A percentile compares a stretch with the other conserved stretches of the same genome.
Conservation (phyloP, 768 basidiomycete species). For the Baorangia bicolor region DNA sequence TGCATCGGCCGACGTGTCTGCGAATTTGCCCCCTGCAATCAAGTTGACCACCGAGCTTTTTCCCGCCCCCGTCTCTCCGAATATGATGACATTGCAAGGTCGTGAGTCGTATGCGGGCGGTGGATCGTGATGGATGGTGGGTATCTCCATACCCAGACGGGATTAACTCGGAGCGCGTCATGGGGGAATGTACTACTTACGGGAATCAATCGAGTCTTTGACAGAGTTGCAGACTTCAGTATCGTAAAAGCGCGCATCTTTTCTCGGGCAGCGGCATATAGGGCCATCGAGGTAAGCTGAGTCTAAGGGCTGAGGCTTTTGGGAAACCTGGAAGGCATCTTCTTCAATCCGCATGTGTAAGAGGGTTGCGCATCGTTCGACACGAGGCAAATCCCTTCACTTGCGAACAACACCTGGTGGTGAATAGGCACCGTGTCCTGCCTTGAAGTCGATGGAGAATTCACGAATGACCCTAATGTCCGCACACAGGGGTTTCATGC, state of each 20-base stretch:
- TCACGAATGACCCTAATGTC: conserved; percentile 8
- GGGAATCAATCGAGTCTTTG: neutral
- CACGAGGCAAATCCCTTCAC: conserved; percentile 8
- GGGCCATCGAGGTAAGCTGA: conserved; percentile 4
- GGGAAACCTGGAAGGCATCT: neutral
- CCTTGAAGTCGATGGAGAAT: neutral
- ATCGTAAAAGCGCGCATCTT: conserved; percentile 3
- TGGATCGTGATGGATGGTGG: neutral
- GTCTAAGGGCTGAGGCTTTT: neutral
- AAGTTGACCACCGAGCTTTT: conserved; percentile 46
- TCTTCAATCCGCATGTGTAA: too few relatives aligned
- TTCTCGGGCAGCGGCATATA: conserved; percentile 1
- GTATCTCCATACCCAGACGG: conserved; percentile 1
- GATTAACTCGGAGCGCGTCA: neutral
- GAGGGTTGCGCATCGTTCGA: conserved; percentile 14
- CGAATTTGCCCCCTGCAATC: conserved; percentile 29
- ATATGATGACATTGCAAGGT: conserved; percentile 25
- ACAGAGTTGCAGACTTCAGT: neutral
- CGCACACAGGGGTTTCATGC: too few relatives aligned
- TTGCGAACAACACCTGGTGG: conserved; percentile 8
- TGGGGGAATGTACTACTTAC: conserved; percentile 8
- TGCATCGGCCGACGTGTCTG: conserved; percentile 32
- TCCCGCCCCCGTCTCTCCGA: conserved; percentile 30
- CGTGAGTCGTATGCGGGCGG: conserved; percentile 19
- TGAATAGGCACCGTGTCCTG: neutral